Base-by-base conservation (phyloP, 176 grass and related monocot species). In the Zoysia pacifica region DNA sequence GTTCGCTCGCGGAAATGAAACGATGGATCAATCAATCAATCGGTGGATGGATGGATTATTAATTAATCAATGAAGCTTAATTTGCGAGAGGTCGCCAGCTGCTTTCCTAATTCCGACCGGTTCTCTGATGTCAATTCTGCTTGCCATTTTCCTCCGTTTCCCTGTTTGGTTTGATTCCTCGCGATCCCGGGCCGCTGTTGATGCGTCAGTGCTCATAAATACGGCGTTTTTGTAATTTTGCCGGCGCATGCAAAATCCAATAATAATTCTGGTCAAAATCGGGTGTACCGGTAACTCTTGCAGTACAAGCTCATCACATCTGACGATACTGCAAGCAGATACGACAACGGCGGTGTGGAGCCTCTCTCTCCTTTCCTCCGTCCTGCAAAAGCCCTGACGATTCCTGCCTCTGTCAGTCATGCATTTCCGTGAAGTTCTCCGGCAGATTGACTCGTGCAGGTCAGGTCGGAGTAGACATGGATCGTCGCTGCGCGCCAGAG, bases 231-330 rank as follows among this genome's bases (percentile, higher is more conserved):
- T 69, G 80, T 62, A 40, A 74, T 75, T 53, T 74, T 53, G 66
- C 18, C 28, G 61, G 10, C 6, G 9, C 20, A 54, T 62, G 63
- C 70, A 69, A 78, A 79, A 41, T 54, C 9, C 0, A n/a, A 48
- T 28, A 28, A 28, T 74, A 75, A 80, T 70, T 80, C 40, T 69
- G 82, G 82, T 79, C 70, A 65, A 88, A 80, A 18, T 70, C 11
- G 40, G 56, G 73, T 42, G 54, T 54, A 43, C 52, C 65, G 5
- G 77, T 2, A 65, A 39, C 54, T 13, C 8, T 43, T 70, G 56
- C 82, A n/a, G 13, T 15, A 73, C 52, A 42, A 47, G 69, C 37
- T 55, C 63, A 28, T 28, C 28, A 6, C 62, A 35, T 62, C 19
- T 11, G n/a, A 9, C n/a, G 20, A 19, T 19, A 11, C 59, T 35